phyloP scores from a whole-genome alignment of 1,284 basidiomycete genomes.

The Austroboletus novae-zelandiae region DNA sequence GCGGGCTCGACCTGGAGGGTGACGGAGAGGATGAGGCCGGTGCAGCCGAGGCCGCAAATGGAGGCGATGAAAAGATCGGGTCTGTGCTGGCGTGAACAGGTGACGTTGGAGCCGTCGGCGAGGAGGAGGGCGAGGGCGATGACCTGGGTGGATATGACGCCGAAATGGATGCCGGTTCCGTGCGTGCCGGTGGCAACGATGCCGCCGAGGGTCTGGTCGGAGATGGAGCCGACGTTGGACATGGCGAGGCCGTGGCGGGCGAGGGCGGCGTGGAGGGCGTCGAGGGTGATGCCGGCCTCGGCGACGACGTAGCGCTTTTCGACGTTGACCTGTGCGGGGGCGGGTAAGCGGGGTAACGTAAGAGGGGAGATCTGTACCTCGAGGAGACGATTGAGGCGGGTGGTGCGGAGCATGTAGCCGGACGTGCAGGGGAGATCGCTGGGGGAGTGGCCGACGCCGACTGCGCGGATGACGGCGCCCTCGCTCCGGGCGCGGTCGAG shows the following conservation, averaged over 20 bases:
- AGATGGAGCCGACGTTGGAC: constrained; percentile 94
- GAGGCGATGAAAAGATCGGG: constrained; percentile 87
- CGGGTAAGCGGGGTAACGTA: background rate
- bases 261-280: constrained; percentile 68
- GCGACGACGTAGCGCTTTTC: constrained; percentile 70
- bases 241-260: constrained; percentile 77
- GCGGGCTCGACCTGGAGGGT: constrained; percentile 79
- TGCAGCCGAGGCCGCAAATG: constrained; percentile 92
- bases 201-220: constrained; percentile 94
- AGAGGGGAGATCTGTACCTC: constrained; percentile 53
- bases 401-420: constrained; percentile 81
- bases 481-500: constrained; percentile 84
- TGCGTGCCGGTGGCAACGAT: constrained; percentile 95
- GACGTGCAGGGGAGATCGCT: constrained; percentile 88
- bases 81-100: constrained; percentile 64
- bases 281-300: constrained; percentile 79
- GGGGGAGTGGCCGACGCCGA: constrained; percentile 91
- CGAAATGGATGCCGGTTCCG: constrained; percentile 82
- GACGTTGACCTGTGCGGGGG: constrained; percentile 57
- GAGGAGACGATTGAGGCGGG: constrained; percentile 64
- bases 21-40: constrained; percentile 84
- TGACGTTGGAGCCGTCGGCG: constrained; percentile 66
- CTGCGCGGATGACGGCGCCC: constrained; percentile 72
- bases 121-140: constrained; percentile 73
- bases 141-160: constrained; percentile 84